Conservation (phyloP, 2,329 filamentous ascomycete species). For the Trichoderma gracile region DNA sequence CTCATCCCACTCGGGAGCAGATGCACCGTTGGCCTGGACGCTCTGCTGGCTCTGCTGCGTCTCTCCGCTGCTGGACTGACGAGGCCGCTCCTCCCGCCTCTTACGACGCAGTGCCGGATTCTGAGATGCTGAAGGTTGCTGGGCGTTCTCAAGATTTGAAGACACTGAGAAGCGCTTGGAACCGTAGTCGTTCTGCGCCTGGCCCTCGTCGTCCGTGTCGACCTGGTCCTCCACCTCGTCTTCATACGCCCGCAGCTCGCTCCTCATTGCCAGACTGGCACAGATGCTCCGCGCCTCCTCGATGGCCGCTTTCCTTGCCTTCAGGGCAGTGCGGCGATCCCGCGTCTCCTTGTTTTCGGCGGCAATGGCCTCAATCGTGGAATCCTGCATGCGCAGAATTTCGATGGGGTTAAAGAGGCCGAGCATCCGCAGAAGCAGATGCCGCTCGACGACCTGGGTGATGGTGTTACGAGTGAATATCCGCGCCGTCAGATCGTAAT, state of each 20-base stretch:
- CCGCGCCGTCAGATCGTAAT: slow-evolving; percentile 55
- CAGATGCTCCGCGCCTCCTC: slow-evolving; percentile 53
- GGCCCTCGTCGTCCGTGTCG: slow-evolving; percentile 37
- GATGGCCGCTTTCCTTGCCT: slow-evolving; percentile 51
- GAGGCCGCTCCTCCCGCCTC: slow-evolving; percentile 32
- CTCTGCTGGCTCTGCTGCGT: slow-evolving; percentile 29
- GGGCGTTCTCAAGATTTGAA: slow-evolving; percentile 24
- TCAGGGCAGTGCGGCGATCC: slow-evolving; percentile 50
- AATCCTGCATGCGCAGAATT: slow-evolving; percentile 49
- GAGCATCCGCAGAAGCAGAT: slow-evolving; percentile 54
- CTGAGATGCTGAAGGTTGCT: slow-evolving; percentile 27
- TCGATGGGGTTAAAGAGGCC: slow-evolving; percentile 55
- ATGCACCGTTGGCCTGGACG: slow-evolving; percentile 27
- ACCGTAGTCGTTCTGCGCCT: slow-evolving; percentile 20
- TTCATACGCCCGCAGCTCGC: slow-evolving; percentile 47
- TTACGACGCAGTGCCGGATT: slow-evolving; percentile 31
- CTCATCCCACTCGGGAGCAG: slow-evolving; percentile 35
- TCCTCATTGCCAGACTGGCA: slow-evolving; percentile 53
- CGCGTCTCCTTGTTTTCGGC: slow-evolving; percentile 56
- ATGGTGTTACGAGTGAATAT: slow-evolving; percentile 56
- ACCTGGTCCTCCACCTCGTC: slow-evolving; percentile 38
- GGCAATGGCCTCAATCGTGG: slow-evolving; percentile 51
- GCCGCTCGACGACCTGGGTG: slow-evolving; percentile 54
- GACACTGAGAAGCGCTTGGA: slow-evolving; percentile 26
- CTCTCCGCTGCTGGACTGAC: slow-evolving; percentile 26